Evolutionary conservation across 2,329 filamentous ascomycete species (phyloP).

Genomic region (Clarireedia hainanense): DNA sequence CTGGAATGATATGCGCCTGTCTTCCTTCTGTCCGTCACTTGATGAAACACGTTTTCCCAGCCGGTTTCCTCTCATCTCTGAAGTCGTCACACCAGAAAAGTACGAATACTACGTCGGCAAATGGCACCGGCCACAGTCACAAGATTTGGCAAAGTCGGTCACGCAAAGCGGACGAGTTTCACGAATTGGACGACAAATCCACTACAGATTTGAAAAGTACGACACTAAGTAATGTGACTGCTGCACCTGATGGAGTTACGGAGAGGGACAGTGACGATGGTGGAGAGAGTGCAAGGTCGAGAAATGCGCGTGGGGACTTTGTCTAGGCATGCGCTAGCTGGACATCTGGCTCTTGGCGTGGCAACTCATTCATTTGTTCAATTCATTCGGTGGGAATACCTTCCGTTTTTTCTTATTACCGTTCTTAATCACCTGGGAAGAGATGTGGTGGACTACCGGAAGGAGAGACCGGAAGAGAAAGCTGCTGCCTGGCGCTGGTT

Average conservation of each 20-base stretch:
- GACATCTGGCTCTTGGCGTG: too few relatives aligned
- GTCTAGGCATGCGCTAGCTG: too few relatives aligned
- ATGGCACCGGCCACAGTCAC: neutral
- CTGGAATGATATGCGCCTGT: conserved; percentile 14
- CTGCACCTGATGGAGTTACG: neutral
- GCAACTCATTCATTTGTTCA: too few relatives aligned
- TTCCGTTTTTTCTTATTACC: too few relatives aligned
- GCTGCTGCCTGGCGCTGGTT: too few relatives aligned
- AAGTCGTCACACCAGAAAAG: neutral
- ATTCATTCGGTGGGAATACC: too few relatives aligned
- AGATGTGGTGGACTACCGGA: too few relatives aligned
- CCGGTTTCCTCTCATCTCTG: neutral
- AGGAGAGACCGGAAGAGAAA: too few relatives aligned
- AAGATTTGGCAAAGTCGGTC: neutral
- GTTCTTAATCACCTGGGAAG: too few relatives aligned
- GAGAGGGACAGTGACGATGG: too few relatives aligned
- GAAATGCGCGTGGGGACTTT: too few relatives aligned
- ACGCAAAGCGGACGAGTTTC: neutral
- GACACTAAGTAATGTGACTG: neutral
- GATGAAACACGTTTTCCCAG: neutral
- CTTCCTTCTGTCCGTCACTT: neutral
- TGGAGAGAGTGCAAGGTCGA: too few relatives aligned
- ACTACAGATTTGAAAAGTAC: neutral
- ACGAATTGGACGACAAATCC: neutral
- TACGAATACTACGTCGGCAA: neutral